Evolutionary conservation across 164 flowering plant genomes (phyloP).

Genomic region (Dillenia turbinata): DNA sequence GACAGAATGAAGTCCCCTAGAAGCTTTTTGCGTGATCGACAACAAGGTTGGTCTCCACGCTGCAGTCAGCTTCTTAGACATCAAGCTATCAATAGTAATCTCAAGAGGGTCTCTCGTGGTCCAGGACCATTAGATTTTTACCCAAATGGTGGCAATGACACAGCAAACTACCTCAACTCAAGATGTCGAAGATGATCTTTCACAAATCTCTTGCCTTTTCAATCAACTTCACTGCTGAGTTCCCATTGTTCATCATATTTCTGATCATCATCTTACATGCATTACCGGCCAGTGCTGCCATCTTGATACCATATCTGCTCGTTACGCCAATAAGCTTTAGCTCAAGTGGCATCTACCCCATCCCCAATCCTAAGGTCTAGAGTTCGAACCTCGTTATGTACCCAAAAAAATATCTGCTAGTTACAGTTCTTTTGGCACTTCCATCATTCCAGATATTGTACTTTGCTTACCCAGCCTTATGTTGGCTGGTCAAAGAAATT

Average conservation of each 20-base stretch:
- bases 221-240: slow-evolving; percentile 44
- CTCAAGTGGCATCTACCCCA: too few relatives aligned
- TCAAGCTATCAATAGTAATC: slow-evolving; percentile 10
- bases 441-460: slow-evolving; percentile 68
- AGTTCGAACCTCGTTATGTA: too few relatives aligned
- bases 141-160: slow-evolving; percentile 2
- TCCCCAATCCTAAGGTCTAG: too few relatives aligned
- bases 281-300: slow-evolving; percentile 51
- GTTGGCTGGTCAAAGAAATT: slow-evolving; percentile 62
- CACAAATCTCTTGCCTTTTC: slow-evolving; percentile 40
- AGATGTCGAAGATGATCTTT: slow-evolving; percentile 29
- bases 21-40: too few relatives aligned
- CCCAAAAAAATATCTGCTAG: slow-evolving; percentile 38
- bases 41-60: slow-evolving; percentile 5
- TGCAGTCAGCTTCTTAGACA: slow-evolving; percentile 9
- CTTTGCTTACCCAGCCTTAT: slow-evolving; percentile 56
- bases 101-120: not conserved
- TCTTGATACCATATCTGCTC: slow-evolving; percentile 43
- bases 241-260: slow-evolving; percentile 48
- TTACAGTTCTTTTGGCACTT: slow-evolving; percentile 62
- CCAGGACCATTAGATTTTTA: not conserved
- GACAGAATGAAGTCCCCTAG: slow-evolving; percentile 24
- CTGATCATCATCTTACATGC: slow-evolving; percentile 47
- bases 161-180: slow-evolving; percentile 7
- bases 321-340: too few relatives aligned